A percentile compares a stretch with the other conserved stretches of the same genome.
Conservation (phyloP, 2,329 filamentous ascomycete genomes). For the Diaporthe capsici region DNA sequence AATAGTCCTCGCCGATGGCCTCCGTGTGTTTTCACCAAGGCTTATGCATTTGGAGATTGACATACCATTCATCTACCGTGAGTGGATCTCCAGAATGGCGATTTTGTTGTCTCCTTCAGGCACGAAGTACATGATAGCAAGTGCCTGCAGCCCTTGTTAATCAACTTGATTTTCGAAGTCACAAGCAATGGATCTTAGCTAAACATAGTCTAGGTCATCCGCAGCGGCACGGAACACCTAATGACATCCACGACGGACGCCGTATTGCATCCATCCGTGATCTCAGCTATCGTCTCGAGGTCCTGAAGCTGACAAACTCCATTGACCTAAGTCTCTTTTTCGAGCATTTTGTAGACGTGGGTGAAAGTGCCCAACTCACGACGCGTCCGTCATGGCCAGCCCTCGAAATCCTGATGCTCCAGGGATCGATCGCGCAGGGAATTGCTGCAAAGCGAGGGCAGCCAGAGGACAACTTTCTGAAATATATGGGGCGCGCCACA, state of each 20-base stretch:
- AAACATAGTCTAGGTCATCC: neutral
- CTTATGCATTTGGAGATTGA: neutral
- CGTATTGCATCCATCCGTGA: neutral
- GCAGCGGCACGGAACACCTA: neutral
- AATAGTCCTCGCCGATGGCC: neutral
- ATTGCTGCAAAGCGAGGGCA: fast-evolving
- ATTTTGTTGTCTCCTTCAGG: no score
- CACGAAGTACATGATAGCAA: no score
- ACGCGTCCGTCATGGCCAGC: neutral
- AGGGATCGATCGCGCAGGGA: neutral
- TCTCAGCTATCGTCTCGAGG: neutral
- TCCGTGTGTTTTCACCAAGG: neutral
- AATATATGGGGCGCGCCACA: neutral
- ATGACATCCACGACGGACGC: neutral
- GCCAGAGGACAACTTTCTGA: neutral
- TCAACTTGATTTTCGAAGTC: no score
- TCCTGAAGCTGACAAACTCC: neutral
- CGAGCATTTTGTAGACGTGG: neutral
- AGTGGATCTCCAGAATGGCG: neutral
- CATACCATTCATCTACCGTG: neutral
- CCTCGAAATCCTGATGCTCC: neutral
- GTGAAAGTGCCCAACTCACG: no score
- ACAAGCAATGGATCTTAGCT: neutral
- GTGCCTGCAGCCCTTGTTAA: no score
- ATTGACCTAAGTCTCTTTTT: neutral